Evolutionary conservation across 202 grass and related monocot species (phyloP), one percentile per base, ranked within the genome.

Genomic region (Digitaria exilis): DNA sequence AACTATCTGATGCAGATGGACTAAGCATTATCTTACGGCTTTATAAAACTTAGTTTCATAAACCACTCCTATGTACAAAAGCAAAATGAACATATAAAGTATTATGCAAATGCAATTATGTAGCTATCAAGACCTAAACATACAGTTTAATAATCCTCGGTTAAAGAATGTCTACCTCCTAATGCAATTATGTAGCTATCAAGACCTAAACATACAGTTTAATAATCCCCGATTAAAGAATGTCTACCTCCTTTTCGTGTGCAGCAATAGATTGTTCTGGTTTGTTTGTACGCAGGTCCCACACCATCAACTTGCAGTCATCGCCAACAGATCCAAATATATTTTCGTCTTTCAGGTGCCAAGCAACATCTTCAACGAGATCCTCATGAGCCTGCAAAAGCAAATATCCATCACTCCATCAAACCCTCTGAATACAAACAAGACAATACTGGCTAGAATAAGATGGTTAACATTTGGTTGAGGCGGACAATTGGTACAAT

Each of bases 311-410:
- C 74, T 83, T 93, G 84, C 87, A 88, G 43, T 98, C 96, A 85
- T 98, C 96, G 16, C 96, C 96, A 90, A 93, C 96, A 58, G 96
- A 98, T 15, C 96, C 96, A 88, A 98, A 98, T 43, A 93, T 17
- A 76, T 93, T 90, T 74, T 76, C 87, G 87, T 95, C 76, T 63
- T 95, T 93, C 58, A 90, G 43, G 82, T 95, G 92, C 96, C 96
- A 98, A 56, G 90, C 84, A 81, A 98, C 92, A 91, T 98, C 96
- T 89, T 98, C 96, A 80, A 98, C 89, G 6, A 67, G 12, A 80
- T 89, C 90, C 61, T 95, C 59, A 66, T 98, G 96, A 83, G 84
- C 96, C 96, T 98, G 78, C 56, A 90, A 66, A 51, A 82, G 70
- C 12, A 78, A 67, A 48, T 78, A 83, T 48, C 14, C 37, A 39